Conservation (phyloP, 345 rosid genomes). For the Acer saccharum region DNA sequence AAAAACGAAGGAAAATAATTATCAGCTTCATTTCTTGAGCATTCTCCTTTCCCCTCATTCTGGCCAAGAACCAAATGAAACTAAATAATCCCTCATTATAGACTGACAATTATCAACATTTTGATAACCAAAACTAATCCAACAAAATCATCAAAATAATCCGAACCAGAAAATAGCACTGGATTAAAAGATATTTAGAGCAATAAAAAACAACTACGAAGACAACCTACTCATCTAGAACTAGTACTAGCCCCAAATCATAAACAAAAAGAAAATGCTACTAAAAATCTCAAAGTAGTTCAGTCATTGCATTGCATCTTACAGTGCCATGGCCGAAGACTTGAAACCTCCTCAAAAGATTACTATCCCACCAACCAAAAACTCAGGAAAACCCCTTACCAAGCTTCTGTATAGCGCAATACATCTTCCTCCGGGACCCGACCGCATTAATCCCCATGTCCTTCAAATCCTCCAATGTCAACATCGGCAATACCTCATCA, state of each 20-base stretch:
- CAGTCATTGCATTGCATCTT: slow-evolving; percentile 53
- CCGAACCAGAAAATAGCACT: slow-evolving; percentile 26
- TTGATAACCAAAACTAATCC: background rate
- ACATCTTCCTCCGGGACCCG: slow-evolving; percentile 87
- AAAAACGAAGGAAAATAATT: background rate
- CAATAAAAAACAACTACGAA: slow-evolving; percentile 17
- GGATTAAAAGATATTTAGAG: slow-evolving; percentile 18
- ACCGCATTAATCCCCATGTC: slow-evolving; percentile 92
- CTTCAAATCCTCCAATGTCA: slow-evolving; percentile 85
- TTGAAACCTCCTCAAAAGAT: slow-evolving; percentile 28
- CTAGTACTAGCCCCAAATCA: slow-evolving; percentile 26
- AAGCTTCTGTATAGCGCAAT: slow-evolving; percentile 73
- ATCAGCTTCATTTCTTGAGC: slow-evolving; percentile 2
- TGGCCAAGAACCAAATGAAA: background rate
- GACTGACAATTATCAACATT: slow-evolving; percentile 5
- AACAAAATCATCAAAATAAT: background rate
- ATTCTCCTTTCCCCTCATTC: background rate
- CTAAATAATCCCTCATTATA: background rate
- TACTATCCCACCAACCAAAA: slow-evolving; percentile 23
- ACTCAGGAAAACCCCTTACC: slow-evolving; percentile 71
- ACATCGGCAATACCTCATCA: slow-evolving; percentile 78
- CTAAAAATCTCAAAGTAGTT: slow-evolving; percentile 32
- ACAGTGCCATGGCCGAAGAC: slow-evolving; percentile 48
- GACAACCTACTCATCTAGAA: slow-evolving; percentile 34
- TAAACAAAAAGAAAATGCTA: slow-evolving; percentile 16